Evolutionary conservation across 1,284 basidiomycete genomes (phyloP).

Genomic region (Gomphus bonarii): DNA sequence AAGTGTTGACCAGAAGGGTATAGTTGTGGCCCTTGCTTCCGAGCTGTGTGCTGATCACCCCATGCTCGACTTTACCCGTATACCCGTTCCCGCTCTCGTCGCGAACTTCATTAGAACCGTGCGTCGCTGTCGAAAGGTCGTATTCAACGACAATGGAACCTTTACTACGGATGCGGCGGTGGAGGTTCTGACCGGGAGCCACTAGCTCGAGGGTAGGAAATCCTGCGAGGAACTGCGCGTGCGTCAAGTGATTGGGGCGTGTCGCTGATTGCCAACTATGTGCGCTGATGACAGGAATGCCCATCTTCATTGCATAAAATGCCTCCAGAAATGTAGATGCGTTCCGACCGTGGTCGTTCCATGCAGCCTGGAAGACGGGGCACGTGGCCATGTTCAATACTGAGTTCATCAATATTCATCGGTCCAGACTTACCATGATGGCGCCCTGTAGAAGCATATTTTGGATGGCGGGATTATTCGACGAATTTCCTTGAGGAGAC

Average conservation of each 20-base stretch:
- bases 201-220: neutral
- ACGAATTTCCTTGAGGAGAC: neutral
- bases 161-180: neutral
- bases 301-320: no score
- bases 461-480: neutral
- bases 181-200: neutral
- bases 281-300: no score
- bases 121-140: neutral
- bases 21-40: slow-evolving; percentile 27
- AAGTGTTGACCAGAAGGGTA: slow-evolving; percentile 19
- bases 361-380: no score
- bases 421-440: no score
- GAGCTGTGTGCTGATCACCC: slow-evolving; percentile 23
- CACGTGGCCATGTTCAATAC: no score
- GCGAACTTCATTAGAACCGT: neutral
- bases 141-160: neutral
- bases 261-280: no score
- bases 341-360: no score
- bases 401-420: no score
- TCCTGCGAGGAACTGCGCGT: neutral
- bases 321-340: no score
- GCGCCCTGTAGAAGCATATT: no score
- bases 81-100: slow-evolving; percentile 7
- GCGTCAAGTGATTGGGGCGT: no score
- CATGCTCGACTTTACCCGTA: slow-evolving; percentile 26